Conservation (phyloP, 2,329 filamentous ascomycete genomes). For the Talaromyces rugulosus region DNA sequence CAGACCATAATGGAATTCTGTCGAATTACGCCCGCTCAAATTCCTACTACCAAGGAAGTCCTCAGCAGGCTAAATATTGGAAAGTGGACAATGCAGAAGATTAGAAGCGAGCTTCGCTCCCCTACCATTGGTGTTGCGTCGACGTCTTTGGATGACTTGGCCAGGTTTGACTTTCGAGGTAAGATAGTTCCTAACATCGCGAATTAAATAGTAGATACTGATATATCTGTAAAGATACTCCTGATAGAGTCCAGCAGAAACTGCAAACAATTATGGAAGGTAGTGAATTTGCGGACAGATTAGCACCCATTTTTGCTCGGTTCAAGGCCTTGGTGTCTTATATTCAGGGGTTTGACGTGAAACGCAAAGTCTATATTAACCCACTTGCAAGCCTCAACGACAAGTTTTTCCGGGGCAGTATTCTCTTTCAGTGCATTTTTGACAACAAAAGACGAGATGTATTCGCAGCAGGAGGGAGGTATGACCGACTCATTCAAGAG, state of each 20-base stretch:
- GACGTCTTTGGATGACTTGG: slow-evolving; percentile 84
- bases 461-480: slow-evolving; percentile 88
- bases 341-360: slow-evolving; percentile 68
- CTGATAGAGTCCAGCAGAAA: slow-evolving; percentile 65
- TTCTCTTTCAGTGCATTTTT: slow-evolving; percentile 87
- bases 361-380: slow-evolving; percentile 75
- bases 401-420: slow-evolving; percentile 78
- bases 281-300: slow-evolving; percentile 49
- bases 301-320: slow-evolving; percentile 64
- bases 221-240: slow-evolving; percentile 48
- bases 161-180: slow-evolving; percentile 87
- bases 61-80: slow-evolving; percentile 84
- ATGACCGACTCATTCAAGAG: slow-evolving; percentile 83
- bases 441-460: slow-evolving; percentile 78
- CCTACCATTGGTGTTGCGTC: slow-evolving; percentile 76
- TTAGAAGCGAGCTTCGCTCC: slow-evolving; percentile 76
- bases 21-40: slow-evolving; percentile 65
- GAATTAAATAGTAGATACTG: neutral
- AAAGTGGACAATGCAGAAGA: slow-evolving; percentile 75
- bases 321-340: slow-evolving; percentile 74
- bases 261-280: slow-evolving; percentile 55
- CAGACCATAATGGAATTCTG: slow-evolving; percentile 89
- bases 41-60: slow-evolving; percentile 71
- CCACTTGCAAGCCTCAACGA: slow-evolving; percentile 87
- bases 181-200: slow-evolving; percentile 40